A percentile compares a stretch with the other conserved stretches of the same genome.
Conservation (phyloP, 1,284 basidiomycete genomes). For the Clitocybe nebularis region DNA sequence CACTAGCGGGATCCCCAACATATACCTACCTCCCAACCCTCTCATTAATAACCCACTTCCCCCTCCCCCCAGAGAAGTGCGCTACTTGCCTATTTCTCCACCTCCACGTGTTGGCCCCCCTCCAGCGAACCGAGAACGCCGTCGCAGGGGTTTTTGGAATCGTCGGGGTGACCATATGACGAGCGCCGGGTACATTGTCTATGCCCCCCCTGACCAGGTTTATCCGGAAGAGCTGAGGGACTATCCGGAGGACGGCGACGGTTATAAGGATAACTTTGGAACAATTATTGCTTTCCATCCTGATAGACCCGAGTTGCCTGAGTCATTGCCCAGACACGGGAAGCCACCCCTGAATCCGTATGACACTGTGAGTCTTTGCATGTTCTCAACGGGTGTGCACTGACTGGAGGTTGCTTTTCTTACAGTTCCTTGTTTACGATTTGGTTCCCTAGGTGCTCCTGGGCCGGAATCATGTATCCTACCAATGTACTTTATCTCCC, state of each 20-base stretch:
- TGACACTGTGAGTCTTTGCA: conserved; percentile 40
- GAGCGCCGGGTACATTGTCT: conserved; percentile 50
- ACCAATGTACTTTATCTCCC: background rate
- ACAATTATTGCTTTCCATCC: conserved; percentile 34
- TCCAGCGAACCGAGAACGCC: conserved; percentile 17
- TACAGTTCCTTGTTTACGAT: background rate
- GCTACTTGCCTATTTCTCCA: conserved; percentile 14
- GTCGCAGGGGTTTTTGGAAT: conserved; percentile 64
- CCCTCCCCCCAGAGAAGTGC: conserved; percentile 11
- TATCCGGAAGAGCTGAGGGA: conserved; percentile 55
- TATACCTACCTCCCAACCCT: conserved; percentile 5
- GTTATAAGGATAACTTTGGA: conserved; percentile 50
- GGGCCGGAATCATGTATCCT: background rate
- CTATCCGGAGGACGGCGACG: conserved; percentile 51
- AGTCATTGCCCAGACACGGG: conserved; percentile 53
- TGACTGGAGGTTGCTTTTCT: background rate
- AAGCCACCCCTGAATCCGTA: conserved; percentile 52
- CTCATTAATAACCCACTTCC: conserved; percentile 9
- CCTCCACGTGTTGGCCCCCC: conserved; percentile 11
- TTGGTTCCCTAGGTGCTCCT: background rate
- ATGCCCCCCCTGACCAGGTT: conserved; percentile 46
- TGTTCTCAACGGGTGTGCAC: background rate
- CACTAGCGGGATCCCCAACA: conserved; percentile 1
- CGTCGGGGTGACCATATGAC: conserved; percentile 65
- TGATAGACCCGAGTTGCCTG: conserved; percentile 49